Evolutionary conservation across 345 rosid genomes (phyloP).

Genomic region (Gossypium thurberi): DNA sequence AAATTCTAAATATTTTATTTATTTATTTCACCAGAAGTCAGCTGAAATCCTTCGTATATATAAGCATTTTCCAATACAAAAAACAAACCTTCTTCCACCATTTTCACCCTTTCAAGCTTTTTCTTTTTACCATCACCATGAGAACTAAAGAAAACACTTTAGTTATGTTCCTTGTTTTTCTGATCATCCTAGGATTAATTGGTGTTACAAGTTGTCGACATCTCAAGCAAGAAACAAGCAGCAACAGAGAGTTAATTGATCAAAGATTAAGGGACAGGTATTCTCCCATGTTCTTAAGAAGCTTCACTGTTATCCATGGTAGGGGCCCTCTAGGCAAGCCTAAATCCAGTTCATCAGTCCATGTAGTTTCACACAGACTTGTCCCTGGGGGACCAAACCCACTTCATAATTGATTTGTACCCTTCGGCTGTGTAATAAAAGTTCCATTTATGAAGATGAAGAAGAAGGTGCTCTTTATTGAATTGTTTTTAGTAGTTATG

Average conservation of each 20-base stretch:
- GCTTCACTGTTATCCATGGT: constrained; percentile 11
- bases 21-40: not conserved
- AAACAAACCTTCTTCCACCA: not conserved
- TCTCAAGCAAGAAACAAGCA: not conserved
- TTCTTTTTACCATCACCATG: constrained; percentile 1
- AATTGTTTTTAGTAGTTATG: not conserved
- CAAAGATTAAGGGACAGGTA: constrained; percentile 2
- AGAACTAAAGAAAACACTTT: constrained; percentile 3
- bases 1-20: not conserved
- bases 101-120: not conserved
- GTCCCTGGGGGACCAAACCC: constrained; percentile 37
- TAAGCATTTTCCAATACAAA: not conserved
- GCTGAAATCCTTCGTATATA: not conserved
- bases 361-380: constrained; percentile 18
- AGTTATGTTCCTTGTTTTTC: constrained; percentile 1
- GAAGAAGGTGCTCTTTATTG: not conserved
- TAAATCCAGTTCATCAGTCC: not conserved
- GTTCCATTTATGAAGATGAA: not conserved
- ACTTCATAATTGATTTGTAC: constrained; percentile 26
- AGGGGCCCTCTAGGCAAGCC: constrained; percentile 1
- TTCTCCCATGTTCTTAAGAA: not conserved
- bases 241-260: constrained; percentile 5
- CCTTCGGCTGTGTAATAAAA: not conserved
- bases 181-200: constrained; percentile 7
- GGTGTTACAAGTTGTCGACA: constrained; percentile 14